Evolutionary conservation across 768 basidiomycete species (phyloP), one percentile per base, ranked within the genome.

Genomic region (Suillus decipiens): DNA sequence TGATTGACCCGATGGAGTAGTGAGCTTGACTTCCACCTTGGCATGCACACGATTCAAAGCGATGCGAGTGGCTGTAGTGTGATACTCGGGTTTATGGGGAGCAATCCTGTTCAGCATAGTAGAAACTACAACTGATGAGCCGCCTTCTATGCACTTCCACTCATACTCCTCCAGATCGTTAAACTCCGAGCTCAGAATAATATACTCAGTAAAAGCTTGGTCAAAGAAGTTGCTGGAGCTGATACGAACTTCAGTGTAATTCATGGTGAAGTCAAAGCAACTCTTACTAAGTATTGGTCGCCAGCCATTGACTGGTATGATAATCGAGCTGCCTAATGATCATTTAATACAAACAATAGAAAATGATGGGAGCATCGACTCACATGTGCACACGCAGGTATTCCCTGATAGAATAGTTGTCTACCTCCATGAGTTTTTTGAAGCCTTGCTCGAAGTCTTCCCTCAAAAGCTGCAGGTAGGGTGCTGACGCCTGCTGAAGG

Each of bases 391-490:
- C 39, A 24, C 37, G 56, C 24, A 41, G 19, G 17, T 57, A 57
- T 57, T 57, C 56, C 7, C 24, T 41, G 17, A 57, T 31, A 3
- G 56, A 41, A 39, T 39, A 57, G 17, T 57, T 17, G 24, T 42
- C 56, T 19, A 57, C 41, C 14, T 57, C 56, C 37, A 28, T 41
- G 7, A 57, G 41, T 31, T 28, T 57, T 28, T 41, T 31, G 17
- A 41, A 57, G 12, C 56, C 37, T 41, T 57, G 10, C 24, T 41
- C 39, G 39, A 41, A 28, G 17, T 57, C 24, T 41, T 31, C 56
- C 39, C 10, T 57, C 56, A 57, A 19, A 57, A 57, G 56, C 28
- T 57, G 56, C 1, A 57, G 10, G 28, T 57, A 57, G 17, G 56
- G 56, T 41, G 56, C 56, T 17, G 24, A 41, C 5, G 56, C 56